These are phyloP conservation scores for Hansenula sp. DNA, from an alignment of 1,139 yeast genomes.

Conservation along the genomic window DNA sequence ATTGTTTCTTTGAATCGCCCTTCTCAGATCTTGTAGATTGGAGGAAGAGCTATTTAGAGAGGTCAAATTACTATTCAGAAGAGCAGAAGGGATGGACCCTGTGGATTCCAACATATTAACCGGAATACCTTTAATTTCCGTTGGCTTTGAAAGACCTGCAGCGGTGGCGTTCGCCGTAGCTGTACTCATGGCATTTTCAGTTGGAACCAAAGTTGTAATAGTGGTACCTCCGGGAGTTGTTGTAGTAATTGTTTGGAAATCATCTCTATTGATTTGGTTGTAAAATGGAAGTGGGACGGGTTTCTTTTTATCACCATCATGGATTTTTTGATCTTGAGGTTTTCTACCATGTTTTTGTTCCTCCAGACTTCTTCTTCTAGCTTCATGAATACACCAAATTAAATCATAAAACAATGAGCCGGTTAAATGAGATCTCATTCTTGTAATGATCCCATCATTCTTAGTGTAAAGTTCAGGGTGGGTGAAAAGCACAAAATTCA, in stretches of 20 bases:
- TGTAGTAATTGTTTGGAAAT: constrained; percentile 77
- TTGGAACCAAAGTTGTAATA: constrained; percentile 82
- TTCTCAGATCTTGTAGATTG: constrained; percentile 11
- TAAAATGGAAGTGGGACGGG: constrained; percentile 86
- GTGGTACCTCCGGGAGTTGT: constrained; percentile 95
- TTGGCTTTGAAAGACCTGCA: constrained; percentile 49
- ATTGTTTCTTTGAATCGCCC: constrained; percentile 13
- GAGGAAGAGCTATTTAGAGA: constrained; percentile 2
- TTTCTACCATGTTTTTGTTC: constrained; percentile 37
- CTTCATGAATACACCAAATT: constrained; percentile 95
- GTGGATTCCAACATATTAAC: constrained; percentile 77
- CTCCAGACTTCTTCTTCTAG: constrained; percentile 66
- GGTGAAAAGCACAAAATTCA: constrained; percentile 81
- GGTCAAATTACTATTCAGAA: constrained; percentile 1
- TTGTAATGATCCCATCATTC: constrained; percentile 68
- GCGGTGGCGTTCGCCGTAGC: constrained; percentile 49
- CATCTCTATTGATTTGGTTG: constrained; percentile 89
- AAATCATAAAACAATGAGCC: constrained; percentile 89
- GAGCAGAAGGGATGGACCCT: constrained; percentile 45
- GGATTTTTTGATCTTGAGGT: constrained; percentile 23
- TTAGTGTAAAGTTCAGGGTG: constrained; percentile 79
- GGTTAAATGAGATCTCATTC: constrained; percentile 90
- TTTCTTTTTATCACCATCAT: constrained; percentile 23
- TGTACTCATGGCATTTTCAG: constrained; percentile 67
- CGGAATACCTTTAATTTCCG: constrained; percentile 78